These are phyloP conservation scores for Sporormia fimetaria DNA, from an alignment of 495 filamentous ascomycete genomes.

Conservation along the genomic window DNA sequence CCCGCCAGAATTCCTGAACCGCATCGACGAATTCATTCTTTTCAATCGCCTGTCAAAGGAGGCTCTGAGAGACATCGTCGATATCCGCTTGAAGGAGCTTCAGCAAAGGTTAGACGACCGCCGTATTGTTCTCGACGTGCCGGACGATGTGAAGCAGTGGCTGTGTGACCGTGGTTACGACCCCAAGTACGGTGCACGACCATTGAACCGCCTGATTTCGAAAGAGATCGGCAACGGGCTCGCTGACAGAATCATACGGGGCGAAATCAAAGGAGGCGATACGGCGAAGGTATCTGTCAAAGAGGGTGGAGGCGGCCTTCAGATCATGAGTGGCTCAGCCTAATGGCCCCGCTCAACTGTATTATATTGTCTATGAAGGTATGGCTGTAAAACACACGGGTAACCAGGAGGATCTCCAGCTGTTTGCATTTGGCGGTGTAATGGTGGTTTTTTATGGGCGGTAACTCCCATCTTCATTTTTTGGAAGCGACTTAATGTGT, in stretches of 20 bases:
- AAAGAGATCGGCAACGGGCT: constrained; percentile 80
- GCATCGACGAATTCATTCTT: constrained; percentile 93
- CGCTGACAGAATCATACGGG: constrained; percentile 83
- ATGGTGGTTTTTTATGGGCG: too few relatives aligned
- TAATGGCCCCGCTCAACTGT: too few relatives aligned
- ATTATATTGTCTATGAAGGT: too few relatives aligned
- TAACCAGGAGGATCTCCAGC: too few relatives aligned
- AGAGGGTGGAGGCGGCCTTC: constrained; percentile 33
- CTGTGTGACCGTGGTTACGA: constrained; percentile 82
- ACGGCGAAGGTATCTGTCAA: constrained; percentile 56
- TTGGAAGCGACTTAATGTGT: too few relatives aligned
- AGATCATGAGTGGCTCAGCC: too few relatives aligned
- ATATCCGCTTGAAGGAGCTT: constrained; percentile 79
- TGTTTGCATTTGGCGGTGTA: too few relatives aligned
- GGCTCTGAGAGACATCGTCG: constrained; percentile 83
- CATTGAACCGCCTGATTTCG: constrained; percentile 79
- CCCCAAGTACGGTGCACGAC: constrained; percentile 82
- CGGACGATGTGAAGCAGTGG: constrained; percentile 66
- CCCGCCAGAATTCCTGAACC: constrained; percentile 89
- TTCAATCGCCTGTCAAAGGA: constrained; percentile 71
- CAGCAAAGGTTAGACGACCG: constrained; percentile 75
- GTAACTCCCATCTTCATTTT: too few relatives aligned
- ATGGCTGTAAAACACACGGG: too few relatives aligned
- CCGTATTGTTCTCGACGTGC: constrained; percentile 63
- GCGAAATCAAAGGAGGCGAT: constrained; percentile 65